Base-by-base conservation (phyloP, 2,329 filamentous ascomycete species). In the Magnaporthiopsis incrustans region DNA sequence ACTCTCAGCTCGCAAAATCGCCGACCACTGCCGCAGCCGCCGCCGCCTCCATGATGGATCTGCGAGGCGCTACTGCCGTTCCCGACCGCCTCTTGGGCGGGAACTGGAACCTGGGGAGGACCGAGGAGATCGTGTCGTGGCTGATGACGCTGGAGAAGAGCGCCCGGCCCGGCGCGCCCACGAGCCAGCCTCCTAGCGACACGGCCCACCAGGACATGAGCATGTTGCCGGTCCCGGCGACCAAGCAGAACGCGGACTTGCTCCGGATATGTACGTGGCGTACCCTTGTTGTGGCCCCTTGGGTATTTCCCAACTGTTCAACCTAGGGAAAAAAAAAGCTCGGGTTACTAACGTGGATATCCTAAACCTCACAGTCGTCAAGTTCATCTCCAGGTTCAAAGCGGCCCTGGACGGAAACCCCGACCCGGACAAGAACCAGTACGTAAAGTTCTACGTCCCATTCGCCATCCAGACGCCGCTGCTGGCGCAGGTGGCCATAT, bases 321-420 rank as follows among this genome's bases (percentile, higher is more conserved):
- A n/a, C n/a, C n/a, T n/a, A n/a, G n/a, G n/a, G n/a, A n/a, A n/a
- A n/a, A n/a, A n/a, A n/a, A n/a, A n/a, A n/a, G 12, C 35, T 38
- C 12, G 12, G 35, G 35, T 38, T 15, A 14, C 60, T 61, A 61
- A 61, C 6, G 27, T 32, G 32, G 11, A n/a, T 33, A 61, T 25
- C 3, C 12, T 4, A 30, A 56, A 50, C 10, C 12, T 44, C 33
- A 4, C 50, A 83, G 82, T 81, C 60, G 70, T 81, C 38, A 78
- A 79, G 63, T 71, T 83, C 10, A 71, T 84, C 14, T 79, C 77
- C 22, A 81, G 79, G 32, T 84, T 83, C 73, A 81, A 81, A 63
- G 77, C 78, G 3, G 81, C 78, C 7, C 71, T 84, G 2, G 80
- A 83, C 64, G 81, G 81, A 4, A 78, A 78, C 30, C 78, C 79